These are phyloP conservation scores for Candida gorgasii DNA, from an alignment of 805 yeast species.

Conservation along the genomic window DNA sequence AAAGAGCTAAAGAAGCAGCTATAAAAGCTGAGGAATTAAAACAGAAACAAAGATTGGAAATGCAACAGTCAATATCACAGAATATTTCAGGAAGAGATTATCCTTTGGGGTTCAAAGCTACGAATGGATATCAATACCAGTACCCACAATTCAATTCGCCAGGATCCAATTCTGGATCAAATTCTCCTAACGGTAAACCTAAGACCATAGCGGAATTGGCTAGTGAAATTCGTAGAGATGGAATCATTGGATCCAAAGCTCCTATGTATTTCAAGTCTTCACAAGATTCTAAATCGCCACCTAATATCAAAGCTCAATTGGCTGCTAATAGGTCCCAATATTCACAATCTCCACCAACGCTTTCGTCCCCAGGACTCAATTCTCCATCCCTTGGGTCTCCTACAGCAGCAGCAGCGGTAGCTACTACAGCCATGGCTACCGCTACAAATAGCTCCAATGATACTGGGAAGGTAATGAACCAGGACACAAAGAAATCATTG, in stretches of 20 bases:
- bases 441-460: not conserved
- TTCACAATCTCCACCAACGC: conserved; percentile 19
- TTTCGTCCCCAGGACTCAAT: conserved; percentile 13
- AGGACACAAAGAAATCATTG: conserved; percentile 71
- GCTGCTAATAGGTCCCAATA: conserved; percentile 44
- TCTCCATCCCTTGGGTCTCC: not conserved
- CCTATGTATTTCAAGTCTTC: conserved; percentile 38
- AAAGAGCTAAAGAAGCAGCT: conserved; percentile 58
- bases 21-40: conserved; percentile 51
- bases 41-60: conserved; percentile 41
- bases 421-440: conserved; percentile 10
- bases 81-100: conserved; percentile 26
- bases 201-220: conserved; percentile 45
- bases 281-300: conserved; percentile 16
- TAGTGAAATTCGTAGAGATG: conserved; percentile 40
- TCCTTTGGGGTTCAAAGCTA: conserved; percentile 7
- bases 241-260: conserved; percentile 26
- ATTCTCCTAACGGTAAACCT: conserved; percentile 25
- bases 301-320: conserved; percentile 44
- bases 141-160: conserved; percentile 22
- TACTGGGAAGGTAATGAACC: conserved; percentile 36
- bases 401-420: no score
- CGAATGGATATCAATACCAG: conserved; percentile 23
- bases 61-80: conserved; percentile 27
- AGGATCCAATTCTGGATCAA: conserved; percentile 3